Evolutionary conservation across 1,139 yeast genomes (phyloP), one percentile per base, ranked within the genome.

Genomic region (Candida sojae): DNA sequence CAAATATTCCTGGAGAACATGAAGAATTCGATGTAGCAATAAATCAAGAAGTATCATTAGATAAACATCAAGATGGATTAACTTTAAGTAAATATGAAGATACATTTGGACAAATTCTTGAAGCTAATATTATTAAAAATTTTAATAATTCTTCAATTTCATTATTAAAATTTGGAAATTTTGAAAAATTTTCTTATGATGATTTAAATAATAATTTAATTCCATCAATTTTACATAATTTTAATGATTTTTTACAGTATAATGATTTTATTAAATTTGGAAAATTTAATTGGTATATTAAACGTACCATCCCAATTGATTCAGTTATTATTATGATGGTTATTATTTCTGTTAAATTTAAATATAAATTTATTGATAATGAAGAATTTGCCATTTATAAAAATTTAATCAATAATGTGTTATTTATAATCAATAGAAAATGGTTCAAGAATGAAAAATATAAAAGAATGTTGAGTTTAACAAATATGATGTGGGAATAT

Each of bases 261-360:
- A 75, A 75, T 54, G 80, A 75, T 55, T 75, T 75, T 49, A 70
- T 75, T 53, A 75, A 75, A 49, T 70, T 77, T 55, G 81, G 82
- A 0, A 73, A 70, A 50, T 82, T 70, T 60, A 82, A 82, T 57
- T 82, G 86, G 86, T 82, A 80, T 53, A 73, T 82, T 44, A 77
- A 82, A 56, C 68, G 84, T 46, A 79, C 82, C 5, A 75, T 82
- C 45, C 87, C 87, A 3, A 68, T 82, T 47, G 86, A 82, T 59
- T 80, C 84, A n/a, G 73, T 82, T 9, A 77, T 82, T 25, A 62
- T 82, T 48, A 66, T 82, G 54, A 70, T 80, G 56, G 76, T 80
- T 23, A 77, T 82, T 28, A 69, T 82, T 44, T 72, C 80, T 1
- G 77, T 81, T 6, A 83, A 82, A 57, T 69, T 80, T 57, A 80